Evolutionary conservation across 1,284 basidiomycete species (phyloP).

Genomic region (Fomitopsis palustris): DNA sequence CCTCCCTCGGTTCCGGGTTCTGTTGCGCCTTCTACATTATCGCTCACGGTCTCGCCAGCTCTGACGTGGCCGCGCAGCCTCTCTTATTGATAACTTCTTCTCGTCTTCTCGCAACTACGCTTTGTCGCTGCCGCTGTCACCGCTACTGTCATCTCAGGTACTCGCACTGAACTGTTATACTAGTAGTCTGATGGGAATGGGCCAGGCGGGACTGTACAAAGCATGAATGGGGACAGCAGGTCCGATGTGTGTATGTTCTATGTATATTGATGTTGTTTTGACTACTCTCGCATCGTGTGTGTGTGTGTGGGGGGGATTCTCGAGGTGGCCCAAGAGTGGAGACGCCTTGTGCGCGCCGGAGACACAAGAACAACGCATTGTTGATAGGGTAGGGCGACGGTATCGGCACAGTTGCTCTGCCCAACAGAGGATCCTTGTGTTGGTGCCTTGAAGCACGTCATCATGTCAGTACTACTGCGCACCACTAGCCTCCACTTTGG

Average conservation of each 20-base stretch:
- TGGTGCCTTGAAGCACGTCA: no score
- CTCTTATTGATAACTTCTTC: conserved; percentile 4
- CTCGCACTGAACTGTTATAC: conserved; percentile 23
- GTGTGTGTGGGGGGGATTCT: no score
- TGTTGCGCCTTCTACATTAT: not conserved
- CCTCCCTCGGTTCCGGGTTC: no score
- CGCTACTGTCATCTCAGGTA: conserved; percentile 16
- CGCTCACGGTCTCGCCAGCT: not conserved
- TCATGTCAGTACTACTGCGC: no score
- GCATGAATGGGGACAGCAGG: not conserved
- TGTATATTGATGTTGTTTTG: conserved; percentile 1
- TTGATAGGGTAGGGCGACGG: no score
- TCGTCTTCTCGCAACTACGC: conserved; percentile 4
- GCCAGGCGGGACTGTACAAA: not conserved
- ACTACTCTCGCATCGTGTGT: not conserved
- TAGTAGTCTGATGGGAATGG: conserved; percentile 19
- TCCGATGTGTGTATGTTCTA: conserved; percentile 1
- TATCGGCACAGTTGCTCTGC: no score
- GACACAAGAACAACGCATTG: no score
- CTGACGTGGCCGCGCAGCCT: conserved; percentile 13
- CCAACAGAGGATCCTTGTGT: no score
- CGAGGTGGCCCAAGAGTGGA: no score
- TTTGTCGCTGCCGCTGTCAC: conserved; percentile 14
- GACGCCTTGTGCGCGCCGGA: no score
- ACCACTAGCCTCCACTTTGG: no score